Evolutionary conservation across 805 yeast genomes (phyloP).

Genomic region (Babjeviella inositovora): DNA sequence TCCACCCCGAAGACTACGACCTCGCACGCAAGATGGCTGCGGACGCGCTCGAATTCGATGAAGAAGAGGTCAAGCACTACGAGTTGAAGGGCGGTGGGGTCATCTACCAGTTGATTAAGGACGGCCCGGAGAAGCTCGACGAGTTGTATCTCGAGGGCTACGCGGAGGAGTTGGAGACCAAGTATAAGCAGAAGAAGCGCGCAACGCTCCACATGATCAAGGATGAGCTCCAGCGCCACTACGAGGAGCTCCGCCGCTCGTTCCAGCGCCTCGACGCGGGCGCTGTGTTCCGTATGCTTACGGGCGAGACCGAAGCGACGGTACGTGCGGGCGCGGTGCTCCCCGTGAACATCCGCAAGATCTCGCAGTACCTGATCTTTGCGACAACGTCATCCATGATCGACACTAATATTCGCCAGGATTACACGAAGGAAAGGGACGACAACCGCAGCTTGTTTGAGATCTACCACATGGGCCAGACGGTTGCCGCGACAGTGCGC

Average conservation of each 20-base stretch:
- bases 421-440: conserved; percentile 20
- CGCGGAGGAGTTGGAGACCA: conserved; percentile 71
- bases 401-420: conserved; percentile 38
- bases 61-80: conserved; percentile 71
- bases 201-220: conserved; percentile 73
- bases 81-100: conserved; percentile 66
- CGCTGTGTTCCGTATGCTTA: conserved; percentile 76
- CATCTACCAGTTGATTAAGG: conserved; percentile 54
- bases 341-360: conserved; percentile 59
- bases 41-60: conserved; percentile 92
- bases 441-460: conserved; percentile 27
- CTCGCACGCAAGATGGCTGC: conserved; percentile 96
- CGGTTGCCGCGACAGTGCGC: conserved; percentile 69
- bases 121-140: conserved; percentile 61
- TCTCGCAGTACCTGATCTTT: conserved; percentile 21
- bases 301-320: conserved; percentile 68
- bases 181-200: conserved; percentile 57
- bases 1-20: conserved; percentile 96
- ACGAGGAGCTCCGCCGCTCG: conserved; percentile 68
- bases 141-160: conserved; percentile 83
- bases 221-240: conserved; percentile 77
- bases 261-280: conserved; percentile 47
- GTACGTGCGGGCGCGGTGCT: conserved; percentile 56
- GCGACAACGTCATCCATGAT: conserved; percentile 44
- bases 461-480: conserved; percentile 48